Evolutionary conservation across 2,329 filamentous ascomycete species (phyloP).

Genomic region (Aciculosporium take): DNA sequence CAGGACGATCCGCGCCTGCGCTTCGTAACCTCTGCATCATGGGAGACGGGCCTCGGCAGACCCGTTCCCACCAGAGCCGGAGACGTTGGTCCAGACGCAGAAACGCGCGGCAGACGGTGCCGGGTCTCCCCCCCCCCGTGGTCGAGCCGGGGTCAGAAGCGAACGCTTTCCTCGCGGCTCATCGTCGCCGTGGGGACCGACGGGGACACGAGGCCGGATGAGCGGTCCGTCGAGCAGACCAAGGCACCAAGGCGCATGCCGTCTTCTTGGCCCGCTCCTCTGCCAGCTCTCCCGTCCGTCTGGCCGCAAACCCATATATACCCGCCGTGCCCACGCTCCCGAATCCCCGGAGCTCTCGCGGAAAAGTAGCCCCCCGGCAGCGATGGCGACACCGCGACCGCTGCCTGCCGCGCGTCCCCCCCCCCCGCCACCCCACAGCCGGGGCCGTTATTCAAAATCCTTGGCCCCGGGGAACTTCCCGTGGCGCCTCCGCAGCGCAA

Average conservation of each 20-base stretch:
- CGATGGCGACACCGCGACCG: too few species aligned
- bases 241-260: constrained; percentile 12
- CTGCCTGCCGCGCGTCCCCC: too few species aligned
- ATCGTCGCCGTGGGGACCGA: constrained; percentile 22
- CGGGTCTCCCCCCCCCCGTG: constrained; percentile 16
- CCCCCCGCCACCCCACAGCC: too few species aligned
- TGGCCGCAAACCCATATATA: too few species aligned
- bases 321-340: too few species aligned
- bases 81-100: constrained; percentile 7
- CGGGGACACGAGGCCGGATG: constrained; percentile 15
- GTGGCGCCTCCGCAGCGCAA: constrained; percentile 48
- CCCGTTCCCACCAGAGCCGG: constrained; percentile 1
- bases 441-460: constrained; percentile 33
- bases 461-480: constrained; percentile 31
- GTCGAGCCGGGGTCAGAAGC: constrained; percentile 8
- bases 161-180: constrained; percentile 12
- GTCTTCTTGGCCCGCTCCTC: too few species aligned
- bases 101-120: constrained; percentile 14
- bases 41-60: constrained; percentile 5
- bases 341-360: too few species aligned
- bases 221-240: constrained; percentile 3
- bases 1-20: constrained; percentile 29
- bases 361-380: too few species aligned
- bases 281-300: too few species aligned
- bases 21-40: constrained; percentile 12